A percentile compares a stretch with the other conserved stretches of the same genome.
These are phyloP conservation scores for Podospora pseudocomata DNA, from an alignment of 495 filamentous ascomycete genomes.

Conservation along the genomic window DNA sequence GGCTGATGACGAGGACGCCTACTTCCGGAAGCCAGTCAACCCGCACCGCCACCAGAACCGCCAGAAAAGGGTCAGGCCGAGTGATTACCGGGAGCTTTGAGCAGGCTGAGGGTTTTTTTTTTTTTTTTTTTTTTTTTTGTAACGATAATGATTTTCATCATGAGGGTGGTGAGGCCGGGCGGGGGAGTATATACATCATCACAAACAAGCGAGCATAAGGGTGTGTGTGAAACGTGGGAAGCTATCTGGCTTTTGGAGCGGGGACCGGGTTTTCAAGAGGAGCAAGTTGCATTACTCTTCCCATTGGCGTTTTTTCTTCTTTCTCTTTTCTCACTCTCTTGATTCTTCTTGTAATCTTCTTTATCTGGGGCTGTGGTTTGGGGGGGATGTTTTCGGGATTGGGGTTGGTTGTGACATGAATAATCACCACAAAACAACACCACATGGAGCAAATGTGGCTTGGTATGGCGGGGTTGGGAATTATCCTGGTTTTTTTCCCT, in stretches of 20 bases:
- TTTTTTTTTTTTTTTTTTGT: neutral
- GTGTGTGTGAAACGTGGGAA: neutral
- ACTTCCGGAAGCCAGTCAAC: slow-evolving; percentile 94
- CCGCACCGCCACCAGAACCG: slow-evolving; percentile 84
- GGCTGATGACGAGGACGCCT: slow-evolving; percentile 84
- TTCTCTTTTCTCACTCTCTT: neutral
- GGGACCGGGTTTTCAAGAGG: neutral
- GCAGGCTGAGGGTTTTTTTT: neutral
- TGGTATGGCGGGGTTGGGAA: neutral
- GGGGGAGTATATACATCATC: neutral
- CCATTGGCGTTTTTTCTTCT: neutral
- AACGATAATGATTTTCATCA: neutral
- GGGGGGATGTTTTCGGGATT: neutral
- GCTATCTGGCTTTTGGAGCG: too few relatives aligned
- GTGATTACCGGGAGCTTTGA: slow-evolving; percentile 85
- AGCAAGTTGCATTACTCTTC: neutral
- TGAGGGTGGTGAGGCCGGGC: neutral
- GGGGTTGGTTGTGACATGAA: neutral
- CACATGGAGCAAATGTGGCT: neutral
- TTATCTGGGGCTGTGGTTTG: neutral
- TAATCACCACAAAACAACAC: neutral
- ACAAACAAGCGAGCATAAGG: neutral
- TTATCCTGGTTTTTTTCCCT: neutral
- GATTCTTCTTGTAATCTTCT: neutral
- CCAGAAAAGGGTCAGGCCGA: slow-evolving; percentile 72